These are phyloP conservation scores for Metschnikowia rubicola DNA, from an alignment of 805 yeast genomes.

Conservation along the genomic window DNA sequence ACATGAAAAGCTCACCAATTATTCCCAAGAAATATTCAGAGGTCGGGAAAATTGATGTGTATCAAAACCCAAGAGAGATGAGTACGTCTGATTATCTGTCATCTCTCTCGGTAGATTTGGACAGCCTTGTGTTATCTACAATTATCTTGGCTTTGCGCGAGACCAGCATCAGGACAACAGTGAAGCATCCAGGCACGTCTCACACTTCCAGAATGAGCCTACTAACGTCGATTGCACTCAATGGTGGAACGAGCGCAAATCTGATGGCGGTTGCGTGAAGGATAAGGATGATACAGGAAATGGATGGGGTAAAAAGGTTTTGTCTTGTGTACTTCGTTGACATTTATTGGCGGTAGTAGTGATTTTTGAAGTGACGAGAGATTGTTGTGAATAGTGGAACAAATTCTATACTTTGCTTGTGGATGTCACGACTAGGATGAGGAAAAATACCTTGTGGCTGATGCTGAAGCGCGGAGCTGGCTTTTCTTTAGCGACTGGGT, in stretches of 20 bases:
- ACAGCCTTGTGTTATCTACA: conserved; percentile 30
- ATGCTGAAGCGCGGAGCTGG: too few relatives aligned
- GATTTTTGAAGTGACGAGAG: too few relatives aligned
- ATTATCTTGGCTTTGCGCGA: conserved; percentile 33
- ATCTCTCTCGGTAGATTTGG: conserved; percentile 31
- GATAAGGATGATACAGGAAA: too few relatives aligned
- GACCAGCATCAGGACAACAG: conserved; percentile 22
- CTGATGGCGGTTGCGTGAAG: background rate
- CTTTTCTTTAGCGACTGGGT: conserved; percentile 19
- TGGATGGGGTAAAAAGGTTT: too few relatives aligned
- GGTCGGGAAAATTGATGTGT: conserved; percentile 32
- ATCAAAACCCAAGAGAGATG: conserved; percentile 25
- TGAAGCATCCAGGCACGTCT: conserved; percentile 8
- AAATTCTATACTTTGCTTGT: background rate
- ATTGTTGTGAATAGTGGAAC: background rate
- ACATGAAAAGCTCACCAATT: conserved; percentile 17
- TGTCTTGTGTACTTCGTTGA: too few relatives aligned
- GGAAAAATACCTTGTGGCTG: background rate
- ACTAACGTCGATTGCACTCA: conserved; percentile 3
- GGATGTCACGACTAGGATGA: background rate
- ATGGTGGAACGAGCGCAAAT: background rate
- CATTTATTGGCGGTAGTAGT: too few relatives aligned
- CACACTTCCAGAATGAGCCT: conserved; percentile 4
- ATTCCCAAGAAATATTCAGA: conserved; percentile 38
- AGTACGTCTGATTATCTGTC: conserved; percentile 18